Evolutionary conservation across 768 basidiomycete genomes (phyloP).

Genomic region (Lentinus tigrinus): DNA sequence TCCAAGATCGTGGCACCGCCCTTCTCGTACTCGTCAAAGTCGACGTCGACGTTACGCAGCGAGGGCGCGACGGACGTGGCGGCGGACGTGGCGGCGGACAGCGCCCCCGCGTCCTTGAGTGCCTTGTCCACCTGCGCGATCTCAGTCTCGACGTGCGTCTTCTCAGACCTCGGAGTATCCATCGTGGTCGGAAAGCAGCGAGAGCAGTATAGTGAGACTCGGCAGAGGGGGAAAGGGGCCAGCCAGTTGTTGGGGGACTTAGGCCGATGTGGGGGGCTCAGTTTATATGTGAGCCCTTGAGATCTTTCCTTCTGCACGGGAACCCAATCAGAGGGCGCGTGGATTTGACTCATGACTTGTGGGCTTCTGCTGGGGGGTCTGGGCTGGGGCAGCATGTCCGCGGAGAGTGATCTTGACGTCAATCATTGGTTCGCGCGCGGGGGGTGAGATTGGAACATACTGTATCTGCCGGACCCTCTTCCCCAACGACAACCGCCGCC

Average conservation of each 20-base stretch:
- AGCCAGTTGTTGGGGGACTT: not conserved
- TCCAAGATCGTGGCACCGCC: not conserved
- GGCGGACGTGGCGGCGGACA: constrained; percentile 13
- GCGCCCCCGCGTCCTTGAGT: constrained; percentile 7
- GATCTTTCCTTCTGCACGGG: no score
- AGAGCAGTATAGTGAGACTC: not conserved
- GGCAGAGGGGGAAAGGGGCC: not conserved
- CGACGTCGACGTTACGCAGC: not conserved
- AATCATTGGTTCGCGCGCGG: constrained; percentile 4
- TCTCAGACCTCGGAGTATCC: constrained; percentile 24
- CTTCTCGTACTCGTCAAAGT: constrained; percentile 8
- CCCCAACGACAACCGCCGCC: not conserved
- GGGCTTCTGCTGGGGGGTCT: not conserved
- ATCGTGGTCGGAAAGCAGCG: constrained; percentile 4
- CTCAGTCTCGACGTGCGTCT: constrained; percentile 15
- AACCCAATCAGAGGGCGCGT: no score
- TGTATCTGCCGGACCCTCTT: not conserved
- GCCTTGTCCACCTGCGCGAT: constrained; percentile 6
- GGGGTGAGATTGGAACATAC: constrained; percentile 1
- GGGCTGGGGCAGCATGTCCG: not conserved
- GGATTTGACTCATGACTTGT: not conserved
- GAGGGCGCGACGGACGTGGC: constrained; percentile 13
- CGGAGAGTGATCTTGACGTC: constrained; percentile 16
- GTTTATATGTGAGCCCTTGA: no score
- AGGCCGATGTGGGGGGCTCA: no score